Percentiles rank a stretch among this genome's conserved stretches.
Conservation (phyloP, 768 basidiomycete genomes). For the Tulasnella sp. region DNA sequence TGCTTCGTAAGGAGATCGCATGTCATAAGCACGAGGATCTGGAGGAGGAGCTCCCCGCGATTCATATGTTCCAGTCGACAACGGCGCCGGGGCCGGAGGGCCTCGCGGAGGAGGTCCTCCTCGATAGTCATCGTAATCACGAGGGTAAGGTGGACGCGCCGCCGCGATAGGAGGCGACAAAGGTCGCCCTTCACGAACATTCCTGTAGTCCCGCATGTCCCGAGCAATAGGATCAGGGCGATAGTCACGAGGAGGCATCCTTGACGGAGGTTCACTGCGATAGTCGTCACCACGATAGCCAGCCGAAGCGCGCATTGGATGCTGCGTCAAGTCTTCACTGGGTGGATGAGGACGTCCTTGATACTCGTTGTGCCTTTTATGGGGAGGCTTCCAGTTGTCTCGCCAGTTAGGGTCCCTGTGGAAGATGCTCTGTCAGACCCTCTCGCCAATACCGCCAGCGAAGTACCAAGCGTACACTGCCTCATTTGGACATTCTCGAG, state of each 20-base stretch:
- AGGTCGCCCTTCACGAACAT: slow-evolving; percentile 8
- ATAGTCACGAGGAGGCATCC: slow-evolving; percentile 9
- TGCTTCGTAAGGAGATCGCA: slow-evolving; percentile 9
- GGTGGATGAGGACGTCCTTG: slow-evolving; percentile 47
- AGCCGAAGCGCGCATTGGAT: slow-evolving; percentile 31
- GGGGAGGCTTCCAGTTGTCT: slow-evolving; percentile 35
- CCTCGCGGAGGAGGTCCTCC: slow-evolving; percentile 39
- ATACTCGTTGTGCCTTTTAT: slow-evolving; percentile 17
- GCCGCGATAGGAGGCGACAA: not conserved
- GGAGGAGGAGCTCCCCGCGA: not conserved
- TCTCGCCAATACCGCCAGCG: not conserved
- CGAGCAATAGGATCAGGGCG: slow-evolving; percentile 11
- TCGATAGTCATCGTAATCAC: slow-evolving; percentile 31
- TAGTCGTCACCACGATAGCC: slow-evolving; percentile 33
- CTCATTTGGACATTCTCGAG: slow-evolving; percentile 38
- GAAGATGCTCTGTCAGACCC: slow-evolving; percentile 35
- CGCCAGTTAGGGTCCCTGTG: slow-evolving; percentile 12
- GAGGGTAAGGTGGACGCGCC: not conserved
- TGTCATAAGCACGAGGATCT: slow-evolving; percentile 11
- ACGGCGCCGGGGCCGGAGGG: slow-evolving; percentile 34
- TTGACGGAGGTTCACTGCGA: slow-evolving; percentile 16
- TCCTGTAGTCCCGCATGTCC: not conserved
- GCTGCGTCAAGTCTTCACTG: slow-evolving; percentile 30
- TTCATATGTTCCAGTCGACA: slow-evolving; percentile 14
- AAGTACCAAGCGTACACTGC: slow-evolving; percentile 10